Base-by-base conservation (phyloP, 106 monocot species). In the Vanilla planifolia region DNA sequence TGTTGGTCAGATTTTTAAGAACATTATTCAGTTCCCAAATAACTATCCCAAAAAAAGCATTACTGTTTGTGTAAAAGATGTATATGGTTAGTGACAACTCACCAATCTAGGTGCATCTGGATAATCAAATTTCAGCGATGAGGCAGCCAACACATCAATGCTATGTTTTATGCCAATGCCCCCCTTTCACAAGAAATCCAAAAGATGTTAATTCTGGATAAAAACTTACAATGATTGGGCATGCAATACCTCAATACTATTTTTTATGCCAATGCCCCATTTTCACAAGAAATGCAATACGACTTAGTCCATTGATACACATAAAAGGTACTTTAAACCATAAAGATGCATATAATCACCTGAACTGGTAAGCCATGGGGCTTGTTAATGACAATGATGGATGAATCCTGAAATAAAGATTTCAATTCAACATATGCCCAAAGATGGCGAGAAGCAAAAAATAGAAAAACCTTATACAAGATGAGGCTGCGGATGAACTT, bases 341-440 rank as follows among this genome's bases (percentile, higher is more conserved):
- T 4, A 30, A 3, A 60, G 27, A 21, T 29, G 30, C 23, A 25
- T 25, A 2, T 43, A 53, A 65, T 33, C 68, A 94, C 93, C 85
- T 95, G 94, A 4, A 86, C 86, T n/a, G 86, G 63, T 75, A 95
- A 61, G 34, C 95, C 90, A 53, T 77, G 75, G 44, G 89, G 90
- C 59, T 95, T 95, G 55, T 95, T 95, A 40, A 95, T 33, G 41
- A 72, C 86, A 69, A 95, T 74, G 46, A 90, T 83, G 6, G 81
- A 73, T 30, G 67, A 28, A 69, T 95, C 95, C 95, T 95, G 71
- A 45, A 63, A 48, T 39, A 32, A 64, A 23, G 24, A 69, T 5
- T 59, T 33, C 35, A 29, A 39, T 39, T 41, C 17, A 40, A 24
- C 3, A 35, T 52, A 51, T 53, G 64, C 8, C 4, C 6, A 15